Evolutionary conservation across 352 stramenopile genomes (phyloP), one percentile per base, ranked within the genome.

Genomic region (Globisporangium apiculatum): DNA sequence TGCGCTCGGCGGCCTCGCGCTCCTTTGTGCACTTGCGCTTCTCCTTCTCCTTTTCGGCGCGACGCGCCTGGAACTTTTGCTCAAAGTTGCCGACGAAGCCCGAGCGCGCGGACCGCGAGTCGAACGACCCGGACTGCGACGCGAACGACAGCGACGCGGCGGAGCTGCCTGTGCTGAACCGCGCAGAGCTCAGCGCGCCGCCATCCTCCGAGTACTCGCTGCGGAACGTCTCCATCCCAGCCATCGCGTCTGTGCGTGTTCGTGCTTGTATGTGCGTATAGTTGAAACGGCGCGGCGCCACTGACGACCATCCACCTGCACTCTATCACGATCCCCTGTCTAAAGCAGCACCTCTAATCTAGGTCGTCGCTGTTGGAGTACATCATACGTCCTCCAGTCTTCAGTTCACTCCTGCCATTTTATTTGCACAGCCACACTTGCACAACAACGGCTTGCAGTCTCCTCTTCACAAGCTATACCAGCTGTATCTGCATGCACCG

Each of bases 41-140:
- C 48, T 78, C 73, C 50, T 83, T 83, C 36, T 75, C 67, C 47
- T 85, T 83, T 24, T 75, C 68, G 24, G 68, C 68, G 50, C 85
- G 83, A 12, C 72, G 75, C 17, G 77, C 59, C 18, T 69, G 65
- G 50, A 87, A 86, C 63, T 79, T 80, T 2, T 79, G 67, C 64
- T 87, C 77, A 47, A 71, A 86, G 57, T 53, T 80, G 48, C 62
- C 77, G 1, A 89, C 42, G 35, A 81, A 82, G 45, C 79, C 72
- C 7, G 75, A 77, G 8, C 79, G 76, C 5, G 73, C 74, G 0
- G 69, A 76, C 7, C 66, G 57, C 66, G 72, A 74, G 40, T 56
- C 54, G 31, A 70, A 55, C 0, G 68, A 80, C 40, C 65, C 69
- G 7, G 71, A 67, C 2, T 68, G 56, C 0, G 73, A 73, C 3